Evolutionary conservation across 1,284 basidiomycete genomes (phyloP).

Genomic region (Ustilago hordei): DNA sequence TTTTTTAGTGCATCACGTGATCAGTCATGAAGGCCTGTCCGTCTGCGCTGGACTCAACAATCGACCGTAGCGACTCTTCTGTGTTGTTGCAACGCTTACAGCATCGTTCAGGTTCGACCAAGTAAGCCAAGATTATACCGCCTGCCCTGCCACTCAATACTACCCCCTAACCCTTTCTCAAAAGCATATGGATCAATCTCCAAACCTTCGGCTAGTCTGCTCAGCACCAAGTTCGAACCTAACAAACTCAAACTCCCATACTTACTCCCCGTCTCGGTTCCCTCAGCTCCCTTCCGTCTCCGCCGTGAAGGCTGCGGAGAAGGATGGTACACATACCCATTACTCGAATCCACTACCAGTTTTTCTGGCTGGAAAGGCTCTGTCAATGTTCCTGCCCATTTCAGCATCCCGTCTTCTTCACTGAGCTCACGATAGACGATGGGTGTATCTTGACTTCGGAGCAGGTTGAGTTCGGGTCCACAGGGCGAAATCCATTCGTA

Average conservation of each 20-base stretch:
- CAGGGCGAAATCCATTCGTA: slow-evolving; percentile 67
- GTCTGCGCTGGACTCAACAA: no score
- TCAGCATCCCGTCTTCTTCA: slow-evolving; percentile 40
- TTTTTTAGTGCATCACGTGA: background rate
- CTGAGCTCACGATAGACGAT: slow-evolving; percentile 66
- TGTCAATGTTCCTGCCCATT: slow-evolving; percentile 57
- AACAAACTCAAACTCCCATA: slow-evolving; percentile 63
- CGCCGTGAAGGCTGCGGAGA: slow-evolving; percentile 45
- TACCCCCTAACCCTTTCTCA: slow-evolving; percentile 28
- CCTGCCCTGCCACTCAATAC: slow-evolving; percentile 42
- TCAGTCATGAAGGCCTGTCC: background rate
- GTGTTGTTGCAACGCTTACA: background rate
- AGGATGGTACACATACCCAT: slow-evolving; percentile 69
- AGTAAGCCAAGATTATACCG: slow-evolving; percentile 28
- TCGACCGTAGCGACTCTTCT: no score
- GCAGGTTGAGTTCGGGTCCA: slow-evolving; percentile 64
- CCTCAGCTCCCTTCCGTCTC: background rate
- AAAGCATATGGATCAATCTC: slow-evolving; percentile 48
- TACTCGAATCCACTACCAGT: slow-evolving; percentile 53
- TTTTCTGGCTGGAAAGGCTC: slow-evolving; percentile 52
- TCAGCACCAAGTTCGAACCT: slow-evolving; percentile 58
- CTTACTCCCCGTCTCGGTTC: background rate
- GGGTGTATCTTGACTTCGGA: slow-evolving; percentile 64
- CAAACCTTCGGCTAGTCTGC: slow-evolving; percentile 50
- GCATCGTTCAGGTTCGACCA: slow-evolving; percentile 5